Base-by-base conservation (phyloP, 768 basidiomycete genomes). In the Clavaria fumosa region DNA sequence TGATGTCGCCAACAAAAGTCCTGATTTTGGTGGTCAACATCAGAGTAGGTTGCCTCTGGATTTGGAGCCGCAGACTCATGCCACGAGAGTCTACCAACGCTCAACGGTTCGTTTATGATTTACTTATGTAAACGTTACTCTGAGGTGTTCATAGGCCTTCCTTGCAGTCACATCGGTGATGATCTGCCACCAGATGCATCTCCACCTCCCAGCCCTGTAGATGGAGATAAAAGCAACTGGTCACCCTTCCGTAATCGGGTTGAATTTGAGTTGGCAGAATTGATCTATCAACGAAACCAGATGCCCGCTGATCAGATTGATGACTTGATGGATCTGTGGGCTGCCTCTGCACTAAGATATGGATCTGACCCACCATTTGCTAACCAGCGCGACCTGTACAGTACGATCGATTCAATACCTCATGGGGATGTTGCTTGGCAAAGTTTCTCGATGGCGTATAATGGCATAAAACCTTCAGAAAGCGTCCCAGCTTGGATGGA, bases 401-500 rank as follows among this genome's bases (percentile, higher is more conserved):
- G 45, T n/a, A 44, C 45, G 7, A 56, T 58, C 33, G 56, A 58
- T 26, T 31, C 47, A 1, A 48, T 43, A 2, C 32, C 26, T 4
- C 33, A 47, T 3, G 53, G 58, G 5, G 52, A 48, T 30, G 46
- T 41, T 3, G 47, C 45, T 3, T 56, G 55, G 60, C 20, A 57
- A 20, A 46, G 43, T 9, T 50, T 56, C 23, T 39, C 38, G 0
- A 35, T 45, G 4, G 5, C 11, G 6, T 54, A 53, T 40, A 36
- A 36, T 23, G 44, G 54, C 18, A 35, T 44, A 6, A n/a, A 36
- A 38, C 11, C 37, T 14, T 44, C 49, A 4, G 43, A 38, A 0
- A 45, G 50, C 28, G 39, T 44, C 10, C 49, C 58, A 6, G 26
- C 50, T 7, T 67, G 61, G 64, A 61, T 51, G 43, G 31, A 26